Conservation (phyloP, 306 rosid species). For the Albizia julibrissin region DNA sequence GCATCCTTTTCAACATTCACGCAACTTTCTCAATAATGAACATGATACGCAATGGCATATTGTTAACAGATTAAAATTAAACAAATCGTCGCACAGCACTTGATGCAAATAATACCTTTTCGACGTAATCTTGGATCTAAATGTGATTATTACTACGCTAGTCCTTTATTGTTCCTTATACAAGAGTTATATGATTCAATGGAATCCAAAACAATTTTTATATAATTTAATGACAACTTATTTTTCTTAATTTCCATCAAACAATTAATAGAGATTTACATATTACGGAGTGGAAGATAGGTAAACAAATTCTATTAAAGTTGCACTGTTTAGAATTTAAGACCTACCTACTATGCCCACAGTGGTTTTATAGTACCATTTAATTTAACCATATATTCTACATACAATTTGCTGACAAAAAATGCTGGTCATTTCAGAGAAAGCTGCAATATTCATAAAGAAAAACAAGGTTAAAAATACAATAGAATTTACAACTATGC, state of each 20-base stretch:
- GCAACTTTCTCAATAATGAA: neutral
- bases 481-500: slow-evolving; percentile 32
- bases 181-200: neutral
- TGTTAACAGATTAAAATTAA: neutral
- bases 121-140: neutral
- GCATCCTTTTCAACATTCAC: neutral
- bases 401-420: neutral
- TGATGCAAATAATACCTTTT: neutral
- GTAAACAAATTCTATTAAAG: neutral
- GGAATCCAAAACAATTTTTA: neutral
- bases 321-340: too few relatives aligned
- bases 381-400: neutral
- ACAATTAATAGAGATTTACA: neutral
- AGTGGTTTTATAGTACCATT: too few relatives aligned
- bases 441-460: neutral
- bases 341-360: too few relatives aligned
- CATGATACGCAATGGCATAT: neutral
- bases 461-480: neutral
- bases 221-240: neutral
- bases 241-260: too few relatives aligned
- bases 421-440: neutral
- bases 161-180: neutral
- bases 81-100: neutral
- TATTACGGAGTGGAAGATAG: neutral
- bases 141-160: neutral